Evolutionary conservation across 2,329 filamentous ascomycete genomes (phyloP), one percentile per base, ranked within the genome.

Genomic region (Penicillium sp.): DNA sequence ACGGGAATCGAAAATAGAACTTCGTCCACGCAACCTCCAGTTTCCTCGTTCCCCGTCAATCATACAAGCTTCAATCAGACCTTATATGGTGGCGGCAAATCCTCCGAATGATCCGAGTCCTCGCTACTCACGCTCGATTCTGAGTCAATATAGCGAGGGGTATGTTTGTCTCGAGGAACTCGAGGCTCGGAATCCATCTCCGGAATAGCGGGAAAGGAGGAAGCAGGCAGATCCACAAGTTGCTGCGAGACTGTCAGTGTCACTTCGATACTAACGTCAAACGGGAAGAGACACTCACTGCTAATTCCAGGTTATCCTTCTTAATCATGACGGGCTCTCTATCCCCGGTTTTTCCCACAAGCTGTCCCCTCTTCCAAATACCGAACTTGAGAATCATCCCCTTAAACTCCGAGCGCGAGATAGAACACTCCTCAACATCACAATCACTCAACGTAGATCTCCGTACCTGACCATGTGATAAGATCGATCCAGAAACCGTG

Each of bases 301-400:
- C 28, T 8, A 27, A 10, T 13, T 7, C 16, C 11, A 45, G 16
- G 1, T 14, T 39, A 25, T 53, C 45, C 6, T 53, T 56, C 16
- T 28, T 42, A 16, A 56, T 40, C 24, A 50, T 43, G 10, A 63
- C 49, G 10, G 58, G 60, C 38, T 60, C 56, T 8, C 39, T 46
- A 10, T 51, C 30, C 5, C 53, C 55, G 7, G 55, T 44, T 28
- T 41, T 59, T 7, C 63, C 63, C 10, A 67, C 46, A 28, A 68
- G 51, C 27, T 46, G 44, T 2, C 63, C 63, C 43, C 53, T 55
- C 48, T 55, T 63, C 65, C 64, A 68, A 22, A 66, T 51, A 6
- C 61, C 62, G 51, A 62, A 54, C 42, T 58, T 56, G 13, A 65
- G 39, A 28, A 61, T 46, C 58, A 65, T 58, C 6, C 59, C 63